These are phyloP conservation scores for Fusarium penzigii DNA, from an alignment of 2,329 filamentous ascomycete genomes.

Conservation along the genomic window DNA sequence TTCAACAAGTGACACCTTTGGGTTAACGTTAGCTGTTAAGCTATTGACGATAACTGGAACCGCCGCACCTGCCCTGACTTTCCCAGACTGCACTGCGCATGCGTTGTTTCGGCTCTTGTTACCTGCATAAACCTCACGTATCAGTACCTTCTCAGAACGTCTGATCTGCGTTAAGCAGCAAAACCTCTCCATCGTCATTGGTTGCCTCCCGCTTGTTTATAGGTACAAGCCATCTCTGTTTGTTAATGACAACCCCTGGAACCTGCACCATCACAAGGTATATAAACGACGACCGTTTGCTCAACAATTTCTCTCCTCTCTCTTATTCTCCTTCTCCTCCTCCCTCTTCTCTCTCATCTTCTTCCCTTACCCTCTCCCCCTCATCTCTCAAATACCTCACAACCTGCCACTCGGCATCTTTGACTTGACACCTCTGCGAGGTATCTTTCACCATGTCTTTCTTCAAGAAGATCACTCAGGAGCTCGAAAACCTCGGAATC, in stretches of 20 bases:
- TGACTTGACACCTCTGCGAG: constrained; percentile 4
- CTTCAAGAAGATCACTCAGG: constrained; percentile 44
- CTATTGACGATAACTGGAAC: neutral
- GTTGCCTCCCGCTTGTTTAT: neutral
- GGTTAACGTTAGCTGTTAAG: too few species aligned
- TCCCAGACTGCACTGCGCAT: neutral
- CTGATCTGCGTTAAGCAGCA: too few species aligned
- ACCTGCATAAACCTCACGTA: neutral
- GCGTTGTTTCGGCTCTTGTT: neutral
- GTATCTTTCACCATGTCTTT: constrained; percentile 41
- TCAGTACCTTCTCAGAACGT: neutral
- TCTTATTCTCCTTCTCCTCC: neutral
- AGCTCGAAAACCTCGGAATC: constrained; percentile 50
- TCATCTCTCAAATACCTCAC: neutral
- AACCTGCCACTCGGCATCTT: constrained; percentile 9
- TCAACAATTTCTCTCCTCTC: constrained; percentile 1
- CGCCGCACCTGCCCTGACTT: neutral
- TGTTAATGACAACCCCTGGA: neutral
- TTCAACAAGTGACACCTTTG: neutral
- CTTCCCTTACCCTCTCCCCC: neutral
- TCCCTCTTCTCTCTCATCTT: neutral
- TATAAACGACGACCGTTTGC: neutral
- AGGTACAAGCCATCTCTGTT: neutral
- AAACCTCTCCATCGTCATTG: neutral
- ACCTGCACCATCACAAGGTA: neutral